These are phyloP conservation scores for Astrothelium subdiscretum DNA, from an alignment of 495 filamentous ascomycete genomes.

Conservation along the genomic window DNA sequence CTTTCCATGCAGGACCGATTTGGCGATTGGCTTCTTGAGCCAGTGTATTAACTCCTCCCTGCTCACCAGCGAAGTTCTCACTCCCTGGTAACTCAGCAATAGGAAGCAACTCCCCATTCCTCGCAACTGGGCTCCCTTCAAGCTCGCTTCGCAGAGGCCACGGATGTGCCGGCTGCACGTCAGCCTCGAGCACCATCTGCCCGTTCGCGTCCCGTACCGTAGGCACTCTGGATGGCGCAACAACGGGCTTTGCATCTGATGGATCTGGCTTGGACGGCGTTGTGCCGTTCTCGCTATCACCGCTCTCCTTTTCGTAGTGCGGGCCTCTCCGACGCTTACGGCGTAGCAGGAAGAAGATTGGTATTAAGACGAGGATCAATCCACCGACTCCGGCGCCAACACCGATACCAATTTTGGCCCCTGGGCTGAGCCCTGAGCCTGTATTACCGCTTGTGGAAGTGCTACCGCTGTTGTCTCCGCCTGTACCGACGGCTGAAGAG, in stretches of 20 bases:
- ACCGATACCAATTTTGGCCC: neutral
- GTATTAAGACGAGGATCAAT: neutral
- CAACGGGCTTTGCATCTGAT: neutral
- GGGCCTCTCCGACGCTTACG: neutral
- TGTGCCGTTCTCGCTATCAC: neutral
- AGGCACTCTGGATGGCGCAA: neutral
- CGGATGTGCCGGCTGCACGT: neutral
- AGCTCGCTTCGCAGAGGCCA: neutral
- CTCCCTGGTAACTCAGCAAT: conserved; percentile 1
- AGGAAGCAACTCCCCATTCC: neutral
- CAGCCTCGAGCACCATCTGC: neutral
- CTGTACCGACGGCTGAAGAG: neutral
- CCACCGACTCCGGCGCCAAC: neutral
- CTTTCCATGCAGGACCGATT: conserved; percentile 1
- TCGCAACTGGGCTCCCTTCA: neutral
- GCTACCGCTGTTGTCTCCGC: neutral
- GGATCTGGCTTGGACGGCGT: neutral
- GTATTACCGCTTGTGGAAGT: neutral
- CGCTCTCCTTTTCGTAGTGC: neutral
- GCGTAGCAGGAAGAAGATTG: neutral
- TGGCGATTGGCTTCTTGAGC: conserved; percentile 2
- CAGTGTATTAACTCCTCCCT: neutral
- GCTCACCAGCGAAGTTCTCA: neutral
- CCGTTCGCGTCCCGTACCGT: conserved; percentile 1
- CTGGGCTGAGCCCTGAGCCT: neutral